A percentile compares a stretch with the other conserved stretches of the same genome.
These are phyloP conservation scores for Ambrosia artemisiifolia DNA, from an alignment of 129 eudicot genomes.

Conservation along the genomic window DNA sequence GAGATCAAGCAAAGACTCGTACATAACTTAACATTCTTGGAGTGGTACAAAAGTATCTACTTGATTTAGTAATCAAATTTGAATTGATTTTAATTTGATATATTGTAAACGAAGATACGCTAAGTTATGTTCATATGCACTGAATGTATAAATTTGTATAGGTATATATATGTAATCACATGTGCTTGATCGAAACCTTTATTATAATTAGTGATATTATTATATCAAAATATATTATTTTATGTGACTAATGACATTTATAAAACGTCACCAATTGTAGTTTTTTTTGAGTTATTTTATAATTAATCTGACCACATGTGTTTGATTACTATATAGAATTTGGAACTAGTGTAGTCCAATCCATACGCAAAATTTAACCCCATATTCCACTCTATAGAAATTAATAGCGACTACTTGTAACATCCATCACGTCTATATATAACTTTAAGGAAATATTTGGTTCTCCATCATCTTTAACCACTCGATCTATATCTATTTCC, in stretches of 20 bases:
- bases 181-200: no score
- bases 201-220: no score
- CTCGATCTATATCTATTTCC: neutral
- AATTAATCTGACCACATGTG: neutral
- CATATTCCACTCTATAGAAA: conserved; percentile 3
- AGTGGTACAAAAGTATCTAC: no score
- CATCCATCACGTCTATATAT: conserved; percentile 3
- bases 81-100: no score
- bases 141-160: no score
- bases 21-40: no score
- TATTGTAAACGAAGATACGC: no score
- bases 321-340: neutral
- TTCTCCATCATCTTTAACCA: neutral
- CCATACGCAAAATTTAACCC: conserved; percentile 2
- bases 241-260: neutral
- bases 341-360: conserved; percentile 12
- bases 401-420: neutral
- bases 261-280: neutral
- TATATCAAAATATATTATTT: no score
- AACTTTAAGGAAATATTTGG: neutral
- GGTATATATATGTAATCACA: no score
- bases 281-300: neutral
- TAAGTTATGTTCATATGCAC: no score
- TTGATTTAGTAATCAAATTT: no score
- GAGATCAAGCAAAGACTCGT: no score